Conservation (phyloP, 2,329 filamentous ascomycete species). For the Alternaria atra region DNA sequence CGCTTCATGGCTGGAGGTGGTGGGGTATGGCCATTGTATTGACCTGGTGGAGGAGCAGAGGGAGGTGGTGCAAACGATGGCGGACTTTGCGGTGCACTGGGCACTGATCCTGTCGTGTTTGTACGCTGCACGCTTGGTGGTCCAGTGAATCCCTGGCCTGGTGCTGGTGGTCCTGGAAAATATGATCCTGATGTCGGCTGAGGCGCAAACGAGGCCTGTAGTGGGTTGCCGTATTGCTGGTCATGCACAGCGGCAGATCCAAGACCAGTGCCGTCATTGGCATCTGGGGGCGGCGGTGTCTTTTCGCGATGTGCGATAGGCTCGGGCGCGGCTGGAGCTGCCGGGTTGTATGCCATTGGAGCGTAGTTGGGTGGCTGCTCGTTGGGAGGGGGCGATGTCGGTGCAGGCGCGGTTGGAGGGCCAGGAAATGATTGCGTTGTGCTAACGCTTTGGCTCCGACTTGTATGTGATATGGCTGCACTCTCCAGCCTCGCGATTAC, state of each 20-base stretch:
- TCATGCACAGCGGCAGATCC: constrained; percentile 52
- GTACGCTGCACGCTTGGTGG: constrained; percentile 45
- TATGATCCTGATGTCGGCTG: constrained; percentile 50
- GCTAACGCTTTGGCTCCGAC: constrained; percentile 49
- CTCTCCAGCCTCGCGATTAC: constrained; percentile 79
- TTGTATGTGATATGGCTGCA: constrained; percentile 69
- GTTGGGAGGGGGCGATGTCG: constrained; percentile 39
- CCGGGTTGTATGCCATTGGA: constrained; percentile 80
- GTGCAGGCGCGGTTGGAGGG: constrained; percentile 47
- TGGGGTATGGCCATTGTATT: constrained; percentile 32
- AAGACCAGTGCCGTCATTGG: constrained; percentile 59
- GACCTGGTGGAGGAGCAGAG: constrained; percentile 36
- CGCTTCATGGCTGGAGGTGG: constrained; percentile 41
- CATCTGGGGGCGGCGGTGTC: constrained; percentile 78
- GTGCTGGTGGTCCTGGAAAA: constrained; percentile 54
- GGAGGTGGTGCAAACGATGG: constrained; percentile 54
- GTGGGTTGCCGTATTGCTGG: constrained; percentile 44
- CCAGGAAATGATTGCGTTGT: constrained; percentile 51
- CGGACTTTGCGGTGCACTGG: constrained; percentile 46
- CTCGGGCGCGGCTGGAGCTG: constrained; percentile 78
- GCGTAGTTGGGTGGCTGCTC: constrained; percentile 59
- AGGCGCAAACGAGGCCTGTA: constrained; percentile 46
- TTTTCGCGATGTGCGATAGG: constrained; percentile 77
- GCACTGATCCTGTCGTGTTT: constrained; percentile 47
- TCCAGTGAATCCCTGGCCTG: constrained; percentile 46